Evolutionary conservation across 192 early-diverging fungal species (phyloP), one percentile per base, ranked within the genome.

Genomic region (Lunasporangiospora selenospora): DNA sequence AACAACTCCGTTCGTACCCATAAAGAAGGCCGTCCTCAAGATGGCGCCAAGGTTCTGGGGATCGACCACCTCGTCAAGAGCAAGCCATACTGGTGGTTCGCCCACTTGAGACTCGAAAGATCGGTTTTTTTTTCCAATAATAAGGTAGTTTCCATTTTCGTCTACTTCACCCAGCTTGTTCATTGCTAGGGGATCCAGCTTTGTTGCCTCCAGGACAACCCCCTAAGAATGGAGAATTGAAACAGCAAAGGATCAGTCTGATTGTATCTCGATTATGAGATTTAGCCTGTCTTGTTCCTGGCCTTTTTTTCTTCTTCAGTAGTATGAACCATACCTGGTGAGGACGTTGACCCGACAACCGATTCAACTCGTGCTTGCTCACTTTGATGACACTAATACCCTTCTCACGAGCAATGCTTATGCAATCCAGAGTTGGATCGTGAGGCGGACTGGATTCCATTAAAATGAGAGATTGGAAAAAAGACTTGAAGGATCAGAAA

Each of bases 31-130:
- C 2, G 84, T 84, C 31, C 81, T 66, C 31, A 92, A 57, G 45
- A 92, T 90, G 11, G 88, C 85, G 8, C 91, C 91, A 6, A 92
- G 38, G 58, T 92, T 92, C 67, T 90, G 81, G 9, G 83, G 83
- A 66, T 85, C 83, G 21, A 81, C 79, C 0, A 85, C 73, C 42
- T 85, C 66, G 53, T 85, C 83, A 18, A 83, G 48, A 1, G 83
- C 83, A 30, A 85, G 58, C 83, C 83, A 85, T 6, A 85, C 59
- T 11, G 83, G 83, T 1, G 46, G 32, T 27, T 67, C 38, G 33
- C 53, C 21, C 19, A 41, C 36, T n/a, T 48, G 33, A 6, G 23
- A 41, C 43, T n/a, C 13, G n/a, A 63, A 65, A 10, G 49, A 39
- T 18, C 38, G 48, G 19, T 42, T 23, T 41, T 51, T 55, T 26